These are phyloP conservation scores for Cetradonia linearis DNA, from an alignment of 495 filamentous ascomycete genomes.

Conservation along the genomic window DNA sequence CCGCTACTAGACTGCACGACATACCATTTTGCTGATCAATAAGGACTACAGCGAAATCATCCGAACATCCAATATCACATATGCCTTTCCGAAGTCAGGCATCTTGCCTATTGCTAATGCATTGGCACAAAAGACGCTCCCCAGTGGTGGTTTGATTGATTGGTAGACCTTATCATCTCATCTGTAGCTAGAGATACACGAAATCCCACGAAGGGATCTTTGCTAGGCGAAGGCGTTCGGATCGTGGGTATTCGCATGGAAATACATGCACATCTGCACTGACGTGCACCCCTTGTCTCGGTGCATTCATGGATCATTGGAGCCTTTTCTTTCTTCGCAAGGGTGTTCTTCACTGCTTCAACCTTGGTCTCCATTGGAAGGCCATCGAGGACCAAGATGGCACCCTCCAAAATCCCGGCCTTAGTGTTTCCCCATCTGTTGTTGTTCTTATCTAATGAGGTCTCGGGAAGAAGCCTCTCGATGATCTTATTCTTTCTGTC, in stretches of 20 bases:
- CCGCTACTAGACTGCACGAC: background rate
- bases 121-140: background rate
- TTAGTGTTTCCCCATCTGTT: background rate
- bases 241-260: background rate
- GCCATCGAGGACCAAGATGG: background rate
- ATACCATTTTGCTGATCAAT: background rate
- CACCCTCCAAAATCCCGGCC: background rate
- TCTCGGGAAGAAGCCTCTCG: constrained; percentile 2
- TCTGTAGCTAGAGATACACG: background rate
- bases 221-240: background rate
- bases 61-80: background rate
- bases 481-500: background rate
- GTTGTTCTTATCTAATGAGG: background rate
- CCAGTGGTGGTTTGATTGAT: background rate
- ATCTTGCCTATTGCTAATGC: background rate
- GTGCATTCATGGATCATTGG: background rate
- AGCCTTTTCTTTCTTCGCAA: background rate
- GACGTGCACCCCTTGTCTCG: background rate
- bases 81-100: background rate
- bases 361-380: background rate
- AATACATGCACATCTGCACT: background rate
- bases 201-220: background rate
- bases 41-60: too few relatives aligned
- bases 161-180: background rate
- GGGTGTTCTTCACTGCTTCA: background rate